These are phyloP conservation scores for Austroboletus novae-zelandiae DNA, from an alignment of 1,284 basidiomycete genomes.

Conservation along the genomic window DNA sequence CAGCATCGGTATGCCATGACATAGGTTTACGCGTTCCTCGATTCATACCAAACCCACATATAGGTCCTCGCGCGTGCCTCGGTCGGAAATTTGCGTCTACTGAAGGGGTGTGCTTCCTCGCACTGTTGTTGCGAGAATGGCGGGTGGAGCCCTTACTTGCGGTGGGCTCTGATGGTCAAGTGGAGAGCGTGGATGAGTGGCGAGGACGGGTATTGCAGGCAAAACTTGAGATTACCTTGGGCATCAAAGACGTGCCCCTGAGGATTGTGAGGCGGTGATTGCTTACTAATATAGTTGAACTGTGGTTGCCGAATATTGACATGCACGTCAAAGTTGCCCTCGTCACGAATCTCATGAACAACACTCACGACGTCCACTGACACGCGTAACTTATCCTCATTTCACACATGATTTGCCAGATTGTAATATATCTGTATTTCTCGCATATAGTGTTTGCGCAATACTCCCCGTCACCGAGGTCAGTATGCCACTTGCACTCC, in stretches of 20 bases:
- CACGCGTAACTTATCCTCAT: slow-evolving; percentile 15
- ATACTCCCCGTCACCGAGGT: slow-evolving; percentile 28
- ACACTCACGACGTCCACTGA: slow-evolving; percentile 10
- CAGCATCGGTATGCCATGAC: slow-evolving; percentile 37
- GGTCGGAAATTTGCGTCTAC: slow-evolving; percentile 53
- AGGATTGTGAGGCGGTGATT: slow-evolving; percentile 32
- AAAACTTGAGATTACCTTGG: slow-evolving; percentile 39
- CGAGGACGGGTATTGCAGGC: slow-evolving; percentile 42
- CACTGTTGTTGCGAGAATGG: slow-evolving; percentile 51
- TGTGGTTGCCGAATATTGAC: background rate
- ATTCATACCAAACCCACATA: background rate
- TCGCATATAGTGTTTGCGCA: slow-evolving; percentile 17
- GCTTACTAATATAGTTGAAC: background rate
- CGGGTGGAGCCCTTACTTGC: slow-evolving; percentile 42
- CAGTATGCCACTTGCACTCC: background rate
- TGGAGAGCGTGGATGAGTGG: slow-evolving; percentile 46
- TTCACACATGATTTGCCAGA: slow-evolving; percentile 6
- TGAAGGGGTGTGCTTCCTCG: slow-evolving; percentile 52
- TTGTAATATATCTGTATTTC: slow-evolving; percentile 13
- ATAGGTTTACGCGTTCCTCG: background rate
- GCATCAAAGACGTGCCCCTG: slow-evolving; percentile 41
- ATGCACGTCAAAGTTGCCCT: slow-evolving; percentile 6
- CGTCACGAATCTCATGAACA: slow-evolving; percentile 18
- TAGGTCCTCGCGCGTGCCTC: slow-evolving; percentile 52
- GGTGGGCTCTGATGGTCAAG: slow-evolving; percentile 3